Evolutionary conservation across 495 filamentous ascomycete genomes (phyloP).

Genomic region (Tuber aestivum): DNA sequence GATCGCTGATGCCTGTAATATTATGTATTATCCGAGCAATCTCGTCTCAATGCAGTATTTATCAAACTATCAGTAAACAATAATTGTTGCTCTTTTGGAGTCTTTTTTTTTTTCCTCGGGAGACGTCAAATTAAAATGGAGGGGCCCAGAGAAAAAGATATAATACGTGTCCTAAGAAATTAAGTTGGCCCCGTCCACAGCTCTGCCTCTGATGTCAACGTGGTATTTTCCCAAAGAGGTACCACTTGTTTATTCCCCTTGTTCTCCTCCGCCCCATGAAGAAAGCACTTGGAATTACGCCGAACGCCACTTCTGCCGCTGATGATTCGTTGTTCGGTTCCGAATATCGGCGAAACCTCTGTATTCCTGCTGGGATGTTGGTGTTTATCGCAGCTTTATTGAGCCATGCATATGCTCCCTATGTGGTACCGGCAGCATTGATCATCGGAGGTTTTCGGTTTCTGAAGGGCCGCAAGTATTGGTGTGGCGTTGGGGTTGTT

Average conservation of each 20-base stretch:
- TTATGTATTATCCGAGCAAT: neutral
- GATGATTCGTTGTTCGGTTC: neutral
- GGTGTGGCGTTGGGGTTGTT: neutral
- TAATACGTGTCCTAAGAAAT: neutral
- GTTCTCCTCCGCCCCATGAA: neutral
- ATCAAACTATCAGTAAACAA: neutral
- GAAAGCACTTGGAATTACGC: neutral
- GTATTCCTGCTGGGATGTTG: constrained; percentile 77
- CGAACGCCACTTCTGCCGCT: neutral
- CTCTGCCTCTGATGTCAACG: neutral
- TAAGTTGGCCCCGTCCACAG: neutral
- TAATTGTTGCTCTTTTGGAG: neutral
- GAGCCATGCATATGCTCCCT: constrained; percentile 68
- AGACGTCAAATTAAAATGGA: neutral
- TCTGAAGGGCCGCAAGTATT: constrained; percentile 52
- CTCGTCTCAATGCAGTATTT: neutral
- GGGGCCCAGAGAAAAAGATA: neutral
- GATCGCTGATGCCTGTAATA: too few relatives aligned
- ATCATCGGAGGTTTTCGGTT: constrained; percentile 61
- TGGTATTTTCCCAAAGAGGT: neutral
- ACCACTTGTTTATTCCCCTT: neutral
- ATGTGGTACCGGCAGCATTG: constrained; percentile 60
- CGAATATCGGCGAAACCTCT: constrained; percentile 59
- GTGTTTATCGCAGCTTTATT: constrained; percentile 67
- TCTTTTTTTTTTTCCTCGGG: neutral